Percentiles rank a stretch among this genome's conserved stretches.
Evolutionary conservation across 192 early-diverging fungal genomes (phyloP).

Genomic region (Mortierella hygrophila): DNA sequence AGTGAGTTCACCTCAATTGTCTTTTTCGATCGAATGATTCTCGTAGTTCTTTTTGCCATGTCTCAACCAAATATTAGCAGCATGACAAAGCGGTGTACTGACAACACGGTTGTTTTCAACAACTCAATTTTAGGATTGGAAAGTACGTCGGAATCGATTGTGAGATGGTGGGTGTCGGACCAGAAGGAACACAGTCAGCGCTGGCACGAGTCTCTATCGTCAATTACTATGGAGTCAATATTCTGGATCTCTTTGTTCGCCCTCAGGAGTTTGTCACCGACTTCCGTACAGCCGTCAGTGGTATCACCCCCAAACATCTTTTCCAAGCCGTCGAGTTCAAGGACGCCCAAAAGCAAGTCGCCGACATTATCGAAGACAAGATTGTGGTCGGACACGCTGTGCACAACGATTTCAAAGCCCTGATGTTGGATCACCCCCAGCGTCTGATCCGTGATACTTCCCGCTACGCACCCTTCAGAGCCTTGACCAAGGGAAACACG

Average conservation of each 20-base stretch:
- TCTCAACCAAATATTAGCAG: background rate
- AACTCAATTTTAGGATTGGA: constrained; percentile 62
- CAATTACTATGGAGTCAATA: constrained; percentile 90
- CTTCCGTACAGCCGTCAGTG: constrained; percentile 93
- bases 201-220: constrained; percentile 94
- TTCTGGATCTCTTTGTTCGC: constrained; percentile 89
- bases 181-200: constrained; percentile 83
- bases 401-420: constrained; percentile 85
- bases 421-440: constrained; percentile 87
- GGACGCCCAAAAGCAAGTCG: constrained; percentile 83
- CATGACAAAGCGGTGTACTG: background rate
- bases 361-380: constrained; percentile 85
- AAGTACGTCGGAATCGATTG: constrained; percentile 98
- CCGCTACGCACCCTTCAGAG: constrained; percentile 80
- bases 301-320: constrained; percentile 87
- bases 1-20: constrained; percentile 13
- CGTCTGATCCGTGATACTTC: constrained; percentile 87
- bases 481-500: constrained; percentile 70
- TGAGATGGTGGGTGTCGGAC: constrained; percentile 98
- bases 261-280: constrained; percentile 91
- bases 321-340: constrained; percentile 76
- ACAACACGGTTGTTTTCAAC: background rate
- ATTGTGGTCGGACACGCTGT: constrained; percentile 95
- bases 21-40: background rate
- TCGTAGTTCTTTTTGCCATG: background rate